Evolutionary conservation across 768 basidiomycete genomes (phyloP).

Genomic region (Psilocybe tampanensis): DNA sequence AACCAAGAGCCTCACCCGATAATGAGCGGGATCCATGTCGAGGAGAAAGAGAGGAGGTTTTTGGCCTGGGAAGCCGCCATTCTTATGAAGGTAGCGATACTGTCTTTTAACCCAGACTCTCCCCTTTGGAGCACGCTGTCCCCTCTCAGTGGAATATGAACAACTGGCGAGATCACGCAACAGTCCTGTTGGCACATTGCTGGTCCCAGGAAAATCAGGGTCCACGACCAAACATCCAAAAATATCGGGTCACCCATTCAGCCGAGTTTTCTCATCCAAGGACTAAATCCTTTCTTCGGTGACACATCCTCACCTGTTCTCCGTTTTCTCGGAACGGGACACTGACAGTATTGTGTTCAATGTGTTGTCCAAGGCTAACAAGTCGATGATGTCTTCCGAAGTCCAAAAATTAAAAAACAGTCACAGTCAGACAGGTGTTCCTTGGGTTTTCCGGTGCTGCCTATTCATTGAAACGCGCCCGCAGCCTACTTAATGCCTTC

Average conservation of each 20-base stretch:
- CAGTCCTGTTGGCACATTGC: constrained; percentile 6
- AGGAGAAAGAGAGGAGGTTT: constrained; percentile 4
- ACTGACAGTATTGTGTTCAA: too few species aligned
- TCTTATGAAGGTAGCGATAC: constrained; percentile 4
- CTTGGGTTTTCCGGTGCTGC: too few species aligned
- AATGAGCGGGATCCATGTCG: constrained; percentile 43
- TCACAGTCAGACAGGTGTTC: too few species aligned
- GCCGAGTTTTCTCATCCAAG: constrained; percentile 14
- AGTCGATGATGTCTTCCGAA: too few species aligned
- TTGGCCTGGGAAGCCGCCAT: background rate
- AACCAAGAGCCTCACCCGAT: constrained; percentile 50
- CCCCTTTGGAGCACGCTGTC: constrained; percentile 20
- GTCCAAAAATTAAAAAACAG: too few species aligned
- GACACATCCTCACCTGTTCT: constrained; percentile 2
- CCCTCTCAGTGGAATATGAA: constrained; percentile 12
- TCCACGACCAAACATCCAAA: constrained; percentile 7
- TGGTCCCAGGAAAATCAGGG: constrained; percentile 6
- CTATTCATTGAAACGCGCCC: too few species aligned
- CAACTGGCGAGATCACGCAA: constrained; percentile 14
- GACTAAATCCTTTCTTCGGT: background rate
- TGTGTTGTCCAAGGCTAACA: background rate
- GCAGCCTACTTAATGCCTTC: too few species aligned
- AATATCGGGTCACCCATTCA: constrained; percentile 8
- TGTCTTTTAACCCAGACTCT: constrained; percentile 12
- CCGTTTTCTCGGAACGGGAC: constrained; percentile 1